These are phyloP conservation scores for Lasiosphaeriaceae sp. DNA, from an alignment of 495 filamentous ascomycete genomes.

Conservation along the genomic window DNA sequence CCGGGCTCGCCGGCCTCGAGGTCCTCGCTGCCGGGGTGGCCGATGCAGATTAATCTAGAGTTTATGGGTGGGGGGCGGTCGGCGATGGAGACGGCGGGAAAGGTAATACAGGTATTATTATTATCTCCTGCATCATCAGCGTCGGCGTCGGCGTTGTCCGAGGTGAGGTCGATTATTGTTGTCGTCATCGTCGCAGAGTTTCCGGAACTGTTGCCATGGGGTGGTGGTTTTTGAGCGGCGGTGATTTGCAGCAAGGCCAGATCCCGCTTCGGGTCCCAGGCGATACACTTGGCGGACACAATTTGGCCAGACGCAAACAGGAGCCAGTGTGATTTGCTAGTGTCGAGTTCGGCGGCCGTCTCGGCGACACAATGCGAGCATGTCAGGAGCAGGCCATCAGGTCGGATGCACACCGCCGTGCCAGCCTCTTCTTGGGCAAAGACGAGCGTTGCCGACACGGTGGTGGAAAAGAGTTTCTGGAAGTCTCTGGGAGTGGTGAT, in stretches of 20 bases:
- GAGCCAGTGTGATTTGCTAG: conserved; percentile 29
- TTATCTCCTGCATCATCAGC: too few species aligned
- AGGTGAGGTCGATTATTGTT: not conserved
- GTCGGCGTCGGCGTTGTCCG: too few species aligned
- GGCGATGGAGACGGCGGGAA: conserved; percentile 5
- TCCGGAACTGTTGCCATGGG: not conserved
- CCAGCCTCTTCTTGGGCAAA: conserved; percentile 47
- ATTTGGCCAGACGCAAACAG: conserved; percentile 34
- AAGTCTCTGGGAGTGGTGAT: not conserved
- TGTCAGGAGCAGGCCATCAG: conserved; percentile 40
- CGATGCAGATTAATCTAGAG: conserved; percentile 29
- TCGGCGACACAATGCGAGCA: conserved; percentile 47
- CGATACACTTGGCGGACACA: conserved; percentile 32
- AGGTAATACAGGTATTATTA: too few species aligned
- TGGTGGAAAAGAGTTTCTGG: not conserved
- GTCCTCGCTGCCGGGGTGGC: conserved; percentile 45
- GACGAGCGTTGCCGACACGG: conserved; percentile 36
- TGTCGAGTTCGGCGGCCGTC: conserved; percentile 20
- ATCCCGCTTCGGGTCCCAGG: conserved; percentile 37
- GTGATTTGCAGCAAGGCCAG: conserved; percentile 38
- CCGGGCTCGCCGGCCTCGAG: conserved; percentile 29
- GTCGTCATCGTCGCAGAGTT: too few species aligned
- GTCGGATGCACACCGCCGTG: conserved; percentile 43
- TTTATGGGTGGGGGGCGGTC: conserved; percentile 5
- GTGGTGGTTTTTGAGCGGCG: conserved; percentile 8